A percentile compares a stretch with the other conserved stretches of the same genome.
These are phyloP conservation scores for Plenodomus tracheiphilus DNA, from an alignment of 2,329 filamentous ascomycete species.

Conservation along the genomic window DNA sequence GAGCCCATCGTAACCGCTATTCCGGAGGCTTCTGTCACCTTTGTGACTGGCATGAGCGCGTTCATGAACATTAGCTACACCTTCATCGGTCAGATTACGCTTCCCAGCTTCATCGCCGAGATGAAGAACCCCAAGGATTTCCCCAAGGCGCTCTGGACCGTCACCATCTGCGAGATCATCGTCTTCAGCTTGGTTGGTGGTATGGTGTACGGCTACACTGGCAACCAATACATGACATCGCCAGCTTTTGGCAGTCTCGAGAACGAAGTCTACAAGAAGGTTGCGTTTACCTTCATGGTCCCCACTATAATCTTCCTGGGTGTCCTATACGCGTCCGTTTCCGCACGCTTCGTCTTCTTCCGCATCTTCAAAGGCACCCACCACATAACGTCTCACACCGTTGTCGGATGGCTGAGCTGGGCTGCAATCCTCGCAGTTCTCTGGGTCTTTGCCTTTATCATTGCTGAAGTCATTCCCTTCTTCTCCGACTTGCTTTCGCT, in stretches of 20 bases:
- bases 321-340: slow-evolving; percentile 87
- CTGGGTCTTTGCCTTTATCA: slow-evolving; percentile 90
- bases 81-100: slow-evolving; percentile 92
- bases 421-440: slow-evolving; percentile 70
- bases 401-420: slow-evolving; percentile 81
- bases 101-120: slow-evolving; percentile 93
- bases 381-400: slow-evolving; percentile 80
- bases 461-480: slow-evolving; percentile 91
- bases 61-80: slow-evolving; percentile 97
- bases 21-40: slow-evolving; percentile 72
- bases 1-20: slow-evolving; percentile 69
- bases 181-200: slow-evolving; percentile 82
- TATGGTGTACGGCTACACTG: slow-evolving; percentile 84
- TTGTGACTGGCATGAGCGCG: slow-evolving; percentile 79
- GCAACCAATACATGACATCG: slow-evolving; percentile 83
- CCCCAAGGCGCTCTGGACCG: slow-evolving; percentile 88
- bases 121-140: slow-evolving; percentile 84
- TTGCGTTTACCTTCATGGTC: slow-evolving; percentile 93
- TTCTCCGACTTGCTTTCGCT: slow-evolving; percentile 76
- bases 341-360: slow-evolving; percentile 90
- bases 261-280: slow-evolving; percentile 76
- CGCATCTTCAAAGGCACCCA: slow-evolving; percentile 77
- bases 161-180: slow-evolving; percentile 85
- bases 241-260: slow-evolving; percentile 86
- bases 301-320: slow-evolving; percentile 92